phyloP scores from a whole-genome alignment of 2,329 filamentous ascomycete species.

The Penicillium sp. region DNA sequence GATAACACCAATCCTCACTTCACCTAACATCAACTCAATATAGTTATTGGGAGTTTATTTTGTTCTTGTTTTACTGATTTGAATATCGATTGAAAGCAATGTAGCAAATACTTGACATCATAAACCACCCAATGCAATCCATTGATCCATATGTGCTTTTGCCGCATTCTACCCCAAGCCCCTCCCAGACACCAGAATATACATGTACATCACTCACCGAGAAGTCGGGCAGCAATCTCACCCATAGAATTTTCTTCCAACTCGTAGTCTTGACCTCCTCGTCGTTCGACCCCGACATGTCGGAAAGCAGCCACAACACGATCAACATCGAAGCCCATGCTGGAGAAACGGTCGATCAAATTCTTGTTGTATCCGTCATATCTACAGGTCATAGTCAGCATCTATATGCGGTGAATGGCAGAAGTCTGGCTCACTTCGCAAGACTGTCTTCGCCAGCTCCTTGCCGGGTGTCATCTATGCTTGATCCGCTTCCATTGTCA shows the following conservation, averaged over 20 bases:
- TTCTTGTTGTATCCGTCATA: conserved; percentile 86
- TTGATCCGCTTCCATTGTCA: conserved; percentile 53
- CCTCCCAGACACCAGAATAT: background rate
- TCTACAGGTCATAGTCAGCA: conserved; percentile 46
- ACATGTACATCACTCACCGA: conserved; percentile 59
- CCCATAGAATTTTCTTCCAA: conserved; percentile 89
- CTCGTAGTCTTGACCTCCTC: conserved; percentile 74
- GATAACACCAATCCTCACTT: background rate
- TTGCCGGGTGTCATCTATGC: conserved; percentile 55
- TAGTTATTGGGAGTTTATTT: no score
- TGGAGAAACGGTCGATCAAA: conserved; percentile 77
- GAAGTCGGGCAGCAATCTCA: conserved; percentile 79
- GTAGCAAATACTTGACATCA: background rate
- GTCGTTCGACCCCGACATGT: conserved; percentile 75
- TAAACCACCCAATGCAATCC: conserved; percentile 1
- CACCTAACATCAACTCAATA: background rate
- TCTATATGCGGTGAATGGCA: background rate
- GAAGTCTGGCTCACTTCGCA: conserved; percentile 45
- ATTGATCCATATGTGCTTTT: background rate
- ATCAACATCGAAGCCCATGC: conserved; percentile 88
- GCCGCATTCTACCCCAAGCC: background rate
- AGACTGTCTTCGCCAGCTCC: conserved; percentile 56
- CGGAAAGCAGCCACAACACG: conserved; percentile 82
- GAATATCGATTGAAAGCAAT: background rate
- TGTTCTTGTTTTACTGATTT: background rate